These are phyloP conservation scores for Cytospora leucostoma DNA, from an alignment of 2,329 filamentous ascomycete species.

Conservation along the genomic window DNA sequence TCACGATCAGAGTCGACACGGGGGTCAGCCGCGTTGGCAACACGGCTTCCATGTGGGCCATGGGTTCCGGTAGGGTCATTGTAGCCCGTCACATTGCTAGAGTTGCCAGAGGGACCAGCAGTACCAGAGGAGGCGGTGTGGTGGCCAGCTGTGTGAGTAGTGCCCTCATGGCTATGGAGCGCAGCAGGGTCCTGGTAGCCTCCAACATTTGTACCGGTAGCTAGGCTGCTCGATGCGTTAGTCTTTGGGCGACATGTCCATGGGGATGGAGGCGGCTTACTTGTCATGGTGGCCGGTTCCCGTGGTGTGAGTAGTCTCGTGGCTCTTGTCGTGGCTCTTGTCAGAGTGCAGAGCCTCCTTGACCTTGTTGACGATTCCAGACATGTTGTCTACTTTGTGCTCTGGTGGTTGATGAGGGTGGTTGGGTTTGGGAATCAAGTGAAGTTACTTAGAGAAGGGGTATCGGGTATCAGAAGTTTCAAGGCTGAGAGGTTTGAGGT, in stretches of 20 bases:
- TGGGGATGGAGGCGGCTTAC: slow-evolving; percentile 16
- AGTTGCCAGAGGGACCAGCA: not conserved
- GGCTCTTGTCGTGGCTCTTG: slow-evolving; percentile 44
- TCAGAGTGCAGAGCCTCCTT: slow-evolving; percentile 56
- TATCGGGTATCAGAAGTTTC: slow-evolving; percentile 12
- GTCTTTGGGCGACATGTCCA: slow-evolving; percentile 36
- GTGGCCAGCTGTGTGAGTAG: slow-evolving; percentile 25
- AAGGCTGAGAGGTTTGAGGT: not conserved
- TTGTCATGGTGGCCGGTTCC: slow-evolving; percentile 3
- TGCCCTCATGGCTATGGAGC: slow-evolving; percentile 13
- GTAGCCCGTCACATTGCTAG: slow-evolving; percentile 29
- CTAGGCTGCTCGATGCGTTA: slow-evolving; percentile 31
- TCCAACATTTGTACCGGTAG: slow-evolving; percentile 39
- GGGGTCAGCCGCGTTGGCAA: slow-evolving; percentile 52
- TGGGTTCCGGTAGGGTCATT: slow-evolving; percentile 37
- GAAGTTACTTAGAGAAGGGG: not conserved
- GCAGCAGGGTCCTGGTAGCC: slow-evolving; percentile 26
- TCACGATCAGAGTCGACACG: slow-evolving; percentile 54
- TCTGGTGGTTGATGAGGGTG: slow-evolving; percentile 20
- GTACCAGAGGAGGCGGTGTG: not conserved
- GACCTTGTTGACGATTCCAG: slow-evolving; percentile 59
- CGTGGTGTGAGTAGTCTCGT: slow-evolving; percentile 32
- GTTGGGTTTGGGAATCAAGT: slow-evolving; percentile 27
- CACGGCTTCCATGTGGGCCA: slow-evolving; percentile 47
- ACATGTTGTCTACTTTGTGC: slow-evolving; percentile 48